These are phyloP conservation scores for Jamesozyma lodderae DNA, from an alignment of 805 yeast species.

Conservation along the genomic window DNA sequence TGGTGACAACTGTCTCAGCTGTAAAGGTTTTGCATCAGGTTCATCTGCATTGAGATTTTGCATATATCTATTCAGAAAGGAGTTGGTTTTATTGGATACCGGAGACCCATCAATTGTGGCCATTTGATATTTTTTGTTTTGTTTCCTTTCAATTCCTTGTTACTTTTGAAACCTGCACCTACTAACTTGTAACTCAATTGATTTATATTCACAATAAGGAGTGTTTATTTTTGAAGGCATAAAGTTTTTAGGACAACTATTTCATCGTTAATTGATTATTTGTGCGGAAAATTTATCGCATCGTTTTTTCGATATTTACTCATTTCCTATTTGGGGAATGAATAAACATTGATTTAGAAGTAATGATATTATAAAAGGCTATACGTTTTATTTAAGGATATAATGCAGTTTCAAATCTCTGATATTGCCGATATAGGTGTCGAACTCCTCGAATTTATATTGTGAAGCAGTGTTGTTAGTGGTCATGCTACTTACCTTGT, in stretches of 20 bases:
- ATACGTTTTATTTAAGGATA: background rate
- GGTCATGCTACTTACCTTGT: conserved; percentile 5
- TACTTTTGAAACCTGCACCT: background rate
- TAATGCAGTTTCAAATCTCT: background rate
- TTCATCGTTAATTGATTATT: too few species aligned
- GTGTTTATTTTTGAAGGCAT: too few species aligned
- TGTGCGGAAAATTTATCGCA: conserved; percentile 1
- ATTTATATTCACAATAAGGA: too few species aligned
- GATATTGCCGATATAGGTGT: background rate
- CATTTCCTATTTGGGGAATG: conserved; percentile 7
- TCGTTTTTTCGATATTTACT: conserved; percentile 5
- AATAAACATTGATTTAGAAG: background rate
- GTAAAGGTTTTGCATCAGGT: conserved; percentile 8
- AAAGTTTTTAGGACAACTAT: too few species aligned
- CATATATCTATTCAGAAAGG: conserved; percentile 25
- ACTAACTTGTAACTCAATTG: too few species aligned
- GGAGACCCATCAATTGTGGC: conserved; percentile 17
- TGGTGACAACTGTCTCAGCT: conserved; percentile 18
- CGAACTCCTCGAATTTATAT: conserved; percentile 5
- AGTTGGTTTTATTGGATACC: conserved; percentile 9
- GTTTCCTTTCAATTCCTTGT: background rate
- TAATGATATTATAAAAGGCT: background rate
- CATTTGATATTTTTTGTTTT: conserved; percentile 6
- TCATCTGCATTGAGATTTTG: conserved; percentile 12
- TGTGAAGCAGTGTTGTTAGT: background rate